Base-by-base conservation (phyloP, 768 basidiomycete species). In the Tulasnella sp. region DNA sequence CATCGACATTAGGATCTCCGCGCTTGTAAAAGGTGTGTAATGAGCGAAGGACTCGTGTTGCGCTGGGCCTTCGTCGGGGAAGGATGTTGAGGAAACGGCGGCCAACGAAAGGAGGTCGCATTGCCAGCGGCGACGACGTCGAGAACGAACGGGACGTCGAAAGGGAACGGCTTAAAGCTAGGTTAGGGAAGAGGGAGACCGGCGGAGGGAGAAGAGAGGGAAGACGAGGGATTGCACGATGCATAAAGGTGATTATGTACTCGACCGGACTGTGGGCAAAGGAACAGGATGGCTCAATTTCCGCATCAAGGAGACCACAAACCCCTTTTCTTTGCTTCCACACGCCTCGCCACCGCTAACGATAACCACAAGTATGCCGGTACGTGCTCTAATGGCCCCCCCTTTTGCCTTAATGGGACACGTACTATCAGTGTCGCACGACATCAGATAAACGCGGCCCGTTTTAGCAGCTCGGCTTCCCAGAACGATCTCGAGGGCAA, bases 51-150 rank as follows among this genome's bases (percentile, higher is more conserved):
- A 76, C 75, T 38, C 75, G 75, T 42, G 75, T 78, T 27, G 71
- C 62, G 40, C 62, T 78, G 31, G 77, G 77, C 18, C 77, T 58
- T 73, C 62, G 77, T 31, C 77, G 56, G 38, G 77, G 62, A 62
- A 78, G 71, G 46, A 78, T 56, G 71, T 78, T 78, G 71, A 40
- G 12, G 77, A 78, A 78, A 42, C 77, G 77, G 48, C 77, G 77
- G 46, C 77, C 77, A n/a, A 78, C 40, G 77, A 78, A 78, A 24
- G 77, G 77, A 24, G 77, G 77, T 42, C 71, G 68, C 77, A 78
- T 78, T 39, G 71, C 71, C 38, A 46, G 34, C 34, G 39, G 71
- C 34, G 71, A 34, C 71, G 71, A 71, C 71, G 71, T 71, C 39
- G 71, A 40, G 71, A 34, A 40, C 39, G 71, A 71, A 40, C 34